A percentile compares a stretch with the other conserved stretches of the same genome.
phyloP scores from a whole-genome alignment of 768 basidiomycete species.

The Coprinopsis cinerea region DNA sequence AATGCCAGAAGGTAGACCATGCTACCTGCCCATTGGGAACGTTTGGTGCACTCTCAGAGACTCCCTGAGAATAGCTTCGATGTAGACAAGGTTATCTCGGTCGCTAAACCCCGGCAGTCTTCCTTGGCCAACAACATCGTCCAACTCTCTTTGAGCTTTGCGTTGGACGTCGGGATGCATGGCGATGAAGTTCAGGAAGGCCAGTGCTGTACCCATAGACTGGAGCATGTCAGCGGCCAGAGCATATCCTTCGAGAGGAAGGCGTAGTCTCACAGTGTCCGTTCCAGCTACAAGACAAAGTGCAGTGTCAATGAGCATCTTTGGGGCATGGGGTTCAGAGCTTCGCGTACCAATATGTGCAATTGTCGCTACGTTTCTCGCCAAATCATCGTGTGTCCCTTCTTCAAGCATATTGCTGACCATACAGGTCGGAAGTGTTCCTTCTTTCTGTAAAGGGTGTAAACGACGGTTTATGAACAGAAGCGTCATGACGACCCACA shows the following conservation, averaged over 20 bases:
- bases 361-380: too few species aligned
- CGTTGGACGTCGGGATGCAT: conserved; percentile 33
- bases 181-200: conserved; percentile 27
- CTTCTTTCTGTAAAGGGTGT: too few species aligned
- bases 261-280: background rate
- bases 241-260: too few species aligned
- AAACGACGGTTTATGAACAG: too few species aligned
- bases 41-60: conserved; percentile 15
- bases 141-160: conserved; percentile 19
- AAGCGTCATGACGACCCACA: background rate
- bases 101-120: conserved; percentile 16
- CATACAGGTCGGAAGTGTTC: too few species aligned
- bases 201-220: background rate
- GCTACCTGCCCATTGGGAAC: conserved; percentile 16
- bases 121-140: conserved; percentile 16
- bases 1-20: background rate
- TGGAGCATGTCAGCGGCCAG: background rate
- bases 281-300: too few species aligned
- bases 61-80: conserved; percentile 17
- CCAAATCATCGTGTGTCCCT: too few species aligned
- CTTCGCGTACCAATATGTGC: too few species aligned
- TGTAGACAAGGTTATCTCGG: conserved; percentile 9
- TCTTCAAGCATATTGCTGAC: too few species aligned
- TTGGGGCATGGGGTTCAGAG: too few species aligned
- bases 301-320: too few species aligned